A percentile compares a stretch with the other conserved stretches of the same genome.
These are phyloP conservation scores for Annulohypoxylon bovei DNA, from an alignment of 495 filamentous ascomycete species.

Conservation along the genomic window DNA sequence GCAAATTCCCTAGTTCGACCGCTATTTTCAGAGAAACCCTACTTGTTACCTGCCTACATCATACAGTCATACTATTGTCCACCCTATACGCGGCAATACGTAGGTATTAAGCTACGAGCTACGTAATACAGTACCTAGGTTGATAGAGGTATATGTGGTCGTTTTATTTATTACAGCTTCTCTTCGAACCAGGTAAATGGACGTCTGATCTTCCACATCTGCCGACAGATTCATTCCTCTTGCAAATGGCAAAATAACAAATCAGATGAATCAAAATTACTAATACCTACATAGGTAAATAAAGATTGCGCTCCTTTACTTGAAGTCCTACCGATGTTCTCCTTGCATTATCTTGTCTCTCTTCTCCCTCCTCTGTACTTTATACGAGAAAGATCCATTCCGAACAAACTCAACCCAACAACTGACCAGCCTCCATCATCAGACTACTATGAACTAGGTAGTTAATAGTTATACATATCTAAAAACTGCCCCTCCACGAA, in stretches of 20 bases:
- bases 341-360: not conserved
- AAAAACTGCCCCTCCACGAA: constrained; percentile 15
- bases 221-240: constrained; percentile 17
- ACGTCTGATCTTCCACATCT: constrained; percentile 6
- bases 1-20: not conserved
- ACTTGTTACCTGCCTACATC: too few relatives aligned
- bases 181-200: constrained; percentile 37
- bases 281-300: not conserved
- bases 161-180: constrained; percentile 39
- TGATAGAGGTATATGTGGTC: constrained; percentile 29
- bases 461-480: not conserved
- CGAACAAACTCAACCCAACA: constrained; percentile 1
- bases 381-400: not conserved
- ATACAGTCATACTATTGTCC: constrained; percentile 13
- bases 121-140: not conserved
- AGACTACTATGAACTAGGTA: constrained; percentile 1
- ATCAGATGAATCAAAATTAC: constrained; percentile 34
- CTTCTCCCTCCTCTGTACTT: not conserved
- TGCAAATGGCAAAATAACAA: constrained; percentile 11
- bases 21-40: constrained; percentile 3
- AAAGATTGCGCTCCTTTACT: constrained; percentile 5
- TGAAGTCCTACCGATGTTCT: not conserved
- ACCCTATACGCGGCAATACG: too few relatives aligned
- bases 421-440: constrained; percentile 12
- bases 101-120: not conserved